Conservation (phyloP, 2,329 filamentous ascomycete species). For the Pyrenochaeta sp. region DNA sequence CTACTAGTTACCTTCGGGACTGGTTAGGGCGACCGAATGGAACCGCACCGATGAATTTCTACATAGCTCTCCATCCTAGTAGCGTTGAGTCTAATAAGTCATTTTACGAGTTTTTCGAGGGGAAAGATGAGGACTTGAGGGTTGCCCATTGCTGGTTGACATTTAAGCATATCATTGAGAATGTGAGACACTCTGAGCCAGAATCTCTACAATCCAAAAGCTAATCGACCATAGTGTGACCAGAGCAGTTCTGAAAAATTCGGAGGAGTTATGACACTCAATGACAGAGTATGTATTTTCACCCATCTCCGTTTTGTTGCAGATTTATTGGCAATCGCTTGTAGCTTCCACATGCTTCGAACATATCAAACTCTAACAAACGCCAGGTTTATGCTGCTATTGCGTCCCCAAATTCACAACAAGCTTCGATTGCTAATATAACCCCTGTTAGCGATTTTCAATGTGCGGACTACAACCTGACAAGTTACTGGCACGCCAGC, state of each 20-base stretch:
- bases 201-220: too few relatives aligned
- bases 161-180: neutral
- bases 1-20: too few relatives aligned
- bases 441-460: neutral
- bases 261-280: neutral
- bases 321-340: neutral
- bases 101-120: neutral
- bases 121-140: neutral
- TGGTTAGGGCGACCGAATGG: too few relatives aligned
- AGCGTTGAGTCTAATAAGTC: neutral
- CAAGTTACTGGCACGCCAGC: neutral
- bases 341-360: neutral
- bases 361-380: neutral
- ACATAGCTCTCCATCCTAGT: neutral
- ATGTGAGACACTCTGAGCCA: neutral
- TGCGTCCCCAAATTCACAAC: neutral
- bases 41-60: too few relatives aligned
- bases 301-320: too few relatives aligned
- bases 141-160: neutral
- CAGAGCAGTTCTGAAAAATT: neutral
- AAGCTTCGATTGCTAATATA: neutral
- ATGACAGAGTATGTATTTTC: neutral
- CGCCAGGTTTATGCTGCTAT: neutral
- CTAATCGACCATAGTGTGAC: neutral
- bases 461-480: neutral